Conservation (phyloP, 2,329 filamentous ascomycete genomes). For the Macroventuria anomochaeta region DNA sequence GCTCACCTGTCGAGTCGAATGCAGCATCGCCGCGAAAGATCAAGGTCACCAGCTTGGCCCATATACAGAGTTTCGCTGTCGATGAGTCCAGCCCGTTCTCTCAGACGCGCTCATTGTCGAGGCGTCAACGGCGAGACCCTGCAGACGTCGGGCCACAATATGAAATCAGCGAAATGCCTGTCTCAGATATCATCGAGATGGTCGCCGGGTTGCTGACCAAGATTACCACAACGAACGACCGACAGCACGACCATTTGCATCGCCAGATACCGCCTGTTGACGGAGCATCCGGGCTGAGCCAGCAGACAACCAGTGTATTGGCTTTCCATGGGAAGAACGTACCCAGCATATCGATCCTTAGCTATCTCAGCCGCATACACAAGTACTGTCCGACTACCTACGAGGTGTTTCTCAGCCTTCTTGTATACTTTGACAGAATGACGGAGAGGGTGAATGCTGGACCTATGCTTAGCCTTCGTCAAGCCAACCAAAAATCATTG, state of each 20-base stretch:
- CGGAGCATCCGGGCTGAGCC: slow-evolving; percentile 64
- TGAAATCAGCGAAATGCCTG: slow-evolving; percentile 97
- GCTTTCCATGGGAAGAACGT: slow-evolving; percentile 99
- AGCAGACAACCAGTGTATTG: slow-evolving; percentile 75
- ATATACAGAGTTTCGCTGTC: slow-evolving; percentile 86
- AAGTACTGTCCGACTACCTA: slow-evolving; percentile 99
- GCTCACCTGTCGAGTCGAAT: slow-evolving; percentile 40
- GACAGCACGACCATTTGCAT: slow-evolving; percentile 90
- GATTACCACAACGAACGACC: slow-evolving; percentile 95
- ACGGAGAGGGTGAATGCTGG: slow-evolving; percentile 90
- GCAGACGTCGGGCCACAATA: slow-evolving; percentile 69
- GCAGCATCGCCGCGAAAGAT: slow-evolving; percentile 65
- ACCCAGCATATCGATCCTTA: slow-evolving; percentile 93
- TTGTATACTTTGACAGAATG: slow-evolving; percentile 99
- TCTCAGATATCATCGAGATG: slow-evolving; percentile 98
- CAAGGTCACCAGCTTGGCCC: slow-evolving; percentile 84
- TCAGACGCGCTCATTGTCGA: slow-evolving; percentile 52
- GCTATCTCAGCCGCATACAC: slow-evolving; percentile 94
- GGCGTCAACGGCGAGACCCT: slow-evolving; percentile 52
- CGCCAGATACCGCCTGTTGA: slow-evolving; percentile 70
- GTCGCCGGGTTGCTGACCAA: slow-evolving; percentile 94
- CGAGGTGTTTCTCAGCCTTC: slow-evolving; percentile 91
- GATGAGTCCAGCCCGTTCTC: slow-evolving; percentile 71
- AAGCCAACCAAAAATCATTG: slow-evolving; percentile 58
- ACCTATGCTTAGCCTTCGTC: slow-evolving; percentile 69